phyloP scores from a whole-genome alignment of 306 rosid genomes.

The Vigna mungo region DNA sequence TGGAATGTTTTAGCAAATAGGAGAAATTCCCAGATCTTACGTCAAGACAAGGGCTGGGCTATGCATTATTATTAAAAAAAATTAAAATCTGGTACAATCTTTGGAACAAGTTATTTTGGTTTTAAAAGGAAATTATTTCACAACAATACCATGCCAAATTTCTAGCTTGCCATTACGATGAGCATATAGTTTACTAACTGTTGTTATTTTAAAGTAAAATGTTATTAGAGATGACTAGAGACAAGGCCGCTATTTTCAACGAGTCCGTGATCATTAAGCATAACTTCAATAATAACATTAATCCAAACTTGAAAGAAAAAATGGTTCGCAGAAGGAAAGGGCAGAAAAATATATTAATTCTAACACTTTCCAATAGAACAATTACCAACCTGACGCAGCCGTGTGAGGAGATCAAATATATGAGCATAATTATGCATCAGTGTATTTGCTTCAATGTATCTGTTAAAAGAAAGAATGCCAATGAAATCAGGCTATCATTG shows the following conservation, averaged over 20 bases:
- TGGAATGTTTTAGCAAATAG: not conserved
- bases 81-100: not conserved
- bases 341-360: not conserved
- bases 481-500: conserved; percentile 4
- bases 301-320: conserved; percentile 22
- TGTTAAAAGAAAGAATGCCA: conserved; percentile 52
- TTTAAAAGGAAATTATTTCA: conserved; percentile 32
- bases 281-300: conserved; percentile 6
- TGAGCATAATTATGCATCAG: conserved; percentile 82
- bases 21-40: not conserved
- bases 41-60: not conserved
- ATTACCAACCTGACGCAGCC: conserved; percentile 83
- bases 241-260: not conserved
- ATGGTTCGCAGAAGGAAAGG: not conserved
- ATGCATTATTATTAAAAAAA: not conserved
- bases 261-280: not conserved
- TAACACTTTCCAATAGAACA: conserved; percentile 8
- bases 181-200: not conserved
- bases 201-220: not conserved
- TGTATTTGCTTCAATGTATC: conserved; percentile 76
- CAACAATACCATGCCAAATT: not conserved
- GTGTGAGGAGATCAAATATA: conserved; percentile 93
- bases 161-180: conserved; percentile 1
- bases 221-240: conserved; percentile 17
- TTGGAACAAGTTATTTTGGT: not conserved